A percentile compares a stretch with the other conserved stretches of the same genome.
These are phyloP conservation scores for Didymella sp. DNA, from an alignment of 2,329 filamentous ascomycete species.

Conservation along the genomic window DNA sequence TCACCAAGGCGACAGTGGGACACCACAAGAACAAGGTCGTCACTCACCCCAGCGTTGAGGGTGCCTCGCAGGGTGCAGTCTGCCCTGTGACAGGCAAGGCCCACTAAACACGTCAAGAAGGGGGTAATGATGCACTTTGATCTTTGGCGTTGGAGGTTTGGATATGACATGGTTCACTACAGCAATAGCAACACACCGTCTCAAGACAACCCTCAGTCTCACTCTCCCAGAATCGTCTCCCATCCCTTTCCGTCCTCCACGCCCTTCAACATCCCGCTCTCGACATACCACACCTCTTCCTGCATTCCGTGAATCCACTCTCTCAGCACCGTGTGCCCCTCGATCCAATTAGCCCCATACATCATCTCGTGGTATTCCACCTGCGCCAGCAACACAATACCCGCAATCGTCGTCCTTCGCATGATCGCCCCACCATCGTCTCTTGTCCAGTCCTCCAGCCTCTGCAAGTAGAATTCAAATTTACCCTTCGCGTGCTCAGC, in stretches of 20 bases:
- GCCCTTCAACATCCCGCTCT: constrained; percentile 9
- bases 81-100: constrained; percentile 53
- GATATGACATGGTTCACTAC: background rate
- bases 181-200: background rate
- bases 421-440: background rate
- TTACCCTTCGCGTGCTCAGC: background rate
- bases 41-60: constrained; percentile 50
- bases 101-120: too few relatives aligned
- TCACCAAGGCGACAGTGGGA: constrained; percentile 54
- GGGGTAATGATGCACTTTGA: too few relatives aligned
- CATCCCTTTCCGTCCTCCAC: constrained; percentile 21
- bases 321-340: constrained; percentile 23
- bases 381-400: constrained; percentile 22
- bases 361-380: constrained; percentile 21
- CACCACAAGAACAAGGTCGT: constrained; percentile 55
- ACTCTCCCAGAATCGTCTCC: background rate
- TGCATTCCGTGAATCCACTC: background rate
- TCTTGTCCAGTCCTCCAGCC: background rate
- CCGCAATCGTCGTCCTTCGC: constrained; percentile 19
- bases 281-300: constrained; percentile 19
- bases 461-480: background rate
- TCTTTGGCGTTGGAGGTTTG: constrained; percentile 15
- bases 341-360: constrained; percentile 24
- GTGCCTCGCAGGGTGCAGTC: constrained; percentile 47
- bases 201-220: background rate